phyloP scores from a whole-genome alignment of 73 alveolate species.

The Blepharisma japonicum region DNA sequence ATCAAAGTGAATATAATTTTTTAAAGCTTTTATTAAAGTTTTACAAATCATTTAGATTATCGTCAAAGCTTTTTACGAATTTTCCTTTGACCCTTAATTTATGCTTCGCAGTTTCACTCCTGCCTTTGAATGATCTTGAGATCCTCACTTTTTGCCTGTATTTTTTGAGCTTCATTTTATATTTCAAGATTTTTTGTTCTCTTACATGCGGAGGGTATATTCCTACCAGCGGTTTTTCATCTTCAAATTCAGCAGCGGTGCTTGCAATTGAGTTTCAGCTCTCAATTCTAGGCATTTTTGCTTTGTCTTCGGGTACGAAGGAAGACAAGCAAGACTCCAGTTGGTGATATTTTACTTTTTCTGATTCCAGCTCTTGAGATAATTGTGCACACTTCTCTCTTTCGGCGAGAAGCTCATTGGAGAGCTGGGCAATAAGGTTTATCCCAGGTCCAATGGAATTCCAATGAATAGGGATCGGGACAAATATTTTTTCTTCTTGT shows the following conservation, averaged over 20 bases:
- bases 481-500: no score
- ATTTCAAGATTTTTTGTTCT: not conserved
- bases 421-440: not conserved
- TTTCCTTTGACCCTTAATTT: not conserved
- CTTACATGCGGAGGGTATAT: not conserved
- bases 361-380: not conserved
- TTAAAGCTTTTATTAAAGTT: no score
- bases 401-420: conserved; percentile 1
- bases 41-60: no score
- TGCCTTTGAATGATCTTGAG: not conserved
- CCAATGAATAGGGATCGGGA: no score
- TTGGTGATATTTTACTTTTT: not conserved
- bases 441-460: no score
- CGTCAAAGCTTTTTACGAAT: not conserved
- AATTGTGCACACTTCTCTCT: not conserved
- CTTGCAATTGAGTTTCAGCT: not conserved
- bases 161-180: not conserved
- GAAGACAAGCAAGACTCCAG: not conserved
- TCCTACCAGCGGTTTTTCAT: not conserved
- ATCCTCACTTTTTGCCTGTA: not conserved
- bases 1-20: no score
- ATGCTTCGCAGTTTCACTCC: not conserved
- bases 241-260: not conserved
- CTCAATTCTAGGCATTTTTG: not conserved
- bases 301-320: not conserved